Evolutionary conservation across 1,284 basidiomycete genomes (phyloP), one percentile per base, ranked within the genome.

Genomic region (Cystobasidium slooffiae): DNA sequence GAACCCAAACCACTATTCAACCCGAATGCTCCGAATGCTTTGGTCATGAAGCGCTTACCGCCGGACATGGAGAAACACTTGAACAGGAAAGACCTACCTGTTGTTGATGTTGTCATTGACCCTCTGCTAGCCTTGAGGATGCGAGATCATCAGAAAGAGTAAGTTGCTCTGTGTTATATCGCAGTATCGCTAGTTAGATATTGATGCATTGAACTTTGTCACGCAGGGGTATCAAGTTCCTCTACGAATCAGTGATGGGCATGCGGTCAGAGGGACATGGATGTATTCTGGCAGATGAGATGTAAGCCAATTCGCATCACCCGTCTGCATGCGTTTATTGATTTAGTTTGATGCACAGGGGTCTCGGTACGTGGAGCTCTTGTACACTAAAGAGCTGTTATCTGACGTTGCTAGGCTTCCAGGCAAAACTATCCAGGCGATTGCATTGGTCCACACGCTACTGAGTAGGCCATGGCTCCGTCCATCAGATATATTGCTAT

Each of bases 231-330:
- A 82, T 84, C 72, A 80, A 89, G 81, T 99, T 99, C 82, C 86
- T 99, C 85, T 99, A 99, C 81, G 93, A 96, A 75, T 92, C 91
- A 78, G 91, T 96, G 22, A 97, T 97, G 93, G 95, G 95, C 8
- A 85, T 98, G 82, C 87, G 91, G 43, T 91, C 90, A 78, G 92
- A 94, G 44, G 84, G 84, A 1, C 80, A 93, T 78, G 97, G 97
- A 0, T 96, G 93, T 79, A 98, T 99, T 76, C 86, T 99, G 39
- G 97, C 96, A 0, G 97, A 99, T 82, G 96, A 99, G 80, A 96
- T 97, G 92, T 91, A 74, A 73, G 85, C 80, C 12, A 18, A 2
- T 1, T 53, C 9, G 12, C 51, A 9, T 1, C 41, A 39, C 18
- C 7, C 9, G 14, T 43, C 8, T 12, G 24, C 6, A 6, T 47